Conservation (phyloP, 306 rosid genomes). For the Trifolium subterraneum region DNA sequence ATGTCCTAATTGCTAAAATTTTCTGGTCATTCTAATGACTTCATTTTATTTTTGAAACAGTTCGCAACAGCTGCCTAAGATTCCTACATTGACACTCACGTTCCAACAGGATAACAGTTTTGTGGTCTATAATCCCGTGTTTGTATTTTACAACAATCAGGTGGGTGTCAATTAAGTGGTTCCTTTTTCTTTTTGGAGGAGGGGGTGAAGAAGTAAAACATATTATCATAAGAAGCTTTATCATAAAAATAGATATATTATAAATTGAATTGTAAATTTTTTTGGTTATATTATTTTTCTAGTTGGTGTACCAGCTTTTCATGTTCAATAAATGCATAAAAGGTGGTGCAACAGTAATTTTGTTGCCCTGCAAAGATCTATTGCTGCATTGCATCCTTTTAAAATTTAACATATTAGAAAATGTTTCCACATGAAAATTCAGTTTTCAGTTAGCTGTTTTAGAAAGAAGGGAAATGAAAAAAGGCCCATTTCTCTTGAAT, state of each 20-base stretch:
- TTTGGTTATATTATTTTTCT: too few relatives aligned
- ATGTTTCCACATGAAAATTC: slow-evolving; percentile 9
- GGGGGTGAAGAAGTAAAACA: slow-evolving; percentile 17
- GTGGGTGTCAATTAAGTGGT: slow-evolving; percentile 51
- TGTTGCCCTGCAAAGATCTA: background rate
- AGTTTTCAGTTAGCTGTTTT: slow-evolving; percentile 3
- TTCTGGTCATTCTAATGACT: slow-evolving; percentile 34
- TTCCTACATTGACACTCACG: slow-evolving; percentile 73
- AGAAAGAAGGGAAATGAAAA: background rate
- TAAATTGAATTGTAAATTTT: too few relatives aligned
- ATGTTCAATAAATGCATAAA: slow-evolving; percentile 17
- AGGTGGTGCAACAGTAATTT: background rate
- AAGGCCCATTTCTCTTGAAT: slow-evolving; percentile 12
- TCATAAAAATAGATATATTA: background rate
- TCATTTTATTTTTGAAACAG: slow-evolving; percentile 45
- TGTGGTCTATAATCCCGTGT: slow-evolving; percentile 70
- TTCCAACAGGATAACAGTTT: slow-evolving; percentile 82
- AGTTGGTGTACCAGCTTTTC: background rate
- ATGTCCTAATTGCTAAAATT: slow-evolving; percentile 7
- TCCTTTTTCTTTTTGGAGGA: slow-evolving; percentile 11
- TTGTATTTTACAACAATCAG: slow-evolving; percentile 55
- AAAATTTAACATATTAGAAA: slow-evolving; percentile 9
- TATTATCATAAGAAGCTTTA: slow-evolving; percentile 17
- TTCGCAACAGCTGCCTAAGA: slow-evolving; percentile 60
- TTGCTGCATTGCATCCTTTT: slow-evolving; percentile 16